A percentile compares a stretch with the other conserved stretches of the same genome.
phyloP scores from a whole-genome alignment of 1,284 basidiomycete genomes.

The Chondrostereum purpureum region DNA sequence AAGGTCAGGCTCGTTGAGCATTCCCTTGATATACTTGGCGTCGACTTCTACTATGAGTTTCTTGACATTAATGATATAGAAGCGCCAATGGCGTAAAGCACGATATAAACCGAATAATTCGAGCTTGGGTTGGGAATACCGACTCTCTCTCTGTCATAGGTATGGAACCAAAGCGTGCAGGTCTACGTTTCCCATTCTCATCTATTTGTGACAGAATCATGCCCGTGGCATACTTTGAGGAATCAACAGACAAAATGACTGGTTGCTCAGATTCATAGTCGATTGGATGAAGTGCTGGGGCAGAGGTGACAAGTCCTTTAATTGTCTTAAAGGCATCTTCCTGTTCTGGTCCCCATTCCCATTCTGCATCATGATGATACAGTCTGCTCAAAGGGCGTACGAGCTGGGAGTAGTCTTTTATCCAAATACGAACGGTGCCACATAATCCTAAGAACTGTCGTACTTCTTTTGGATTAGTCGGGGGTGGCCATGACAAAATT shows the following conservation, averaged over 20 bases:
- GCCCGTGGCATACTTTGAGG: conserved; percentile 24
- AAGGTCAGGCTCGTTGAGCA: conserved; percentile 26
- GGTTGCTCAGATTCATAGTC: conserved; percentile 21
- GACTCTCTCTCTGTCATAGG: conserved; percentile 19
- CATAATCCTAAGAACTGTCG: background rate
- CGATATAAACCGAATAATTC: conserved; percentile 30
- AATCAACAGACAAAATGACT: conserved; percentile 32
- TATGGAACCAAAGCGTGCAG: background rate
- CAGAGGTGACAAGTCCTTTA: conserved; percentile 18
- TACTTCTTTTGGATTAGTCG: conserved; percentile 17
- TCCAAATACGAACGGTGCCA: no score
- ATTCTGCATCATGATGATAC: background rate
- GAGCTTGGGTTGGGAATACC: conserved; percentile 31
- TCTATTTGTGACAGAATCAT: conserved; percentile 25
- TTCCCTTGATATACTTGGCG: conserved; percentile 26
- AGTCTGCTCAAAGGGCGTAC: background rate
- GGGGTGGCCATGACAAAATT: conserved; percentile 13
- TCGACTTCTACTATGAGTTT: conserved; percentile 27
- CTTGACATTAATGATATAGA: conserved; percentile 22
- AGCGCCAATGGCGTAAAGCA: conserved; percentile 21
- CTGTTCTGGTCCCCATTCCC: conserved; percentile 14
- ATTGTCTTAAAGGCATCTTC: background rate
- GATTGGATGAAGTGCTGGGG: conserved; percentile 21
- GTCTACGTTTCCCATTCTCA: conserved; percentile 21
- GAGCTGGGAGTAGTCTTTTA: background rate